Evolutionary conservation across 352 stramenopile genomes (phyloP), one percentile per base, ranked within the genome.

Genomic region (Globisporangium spinosum): DNA sequence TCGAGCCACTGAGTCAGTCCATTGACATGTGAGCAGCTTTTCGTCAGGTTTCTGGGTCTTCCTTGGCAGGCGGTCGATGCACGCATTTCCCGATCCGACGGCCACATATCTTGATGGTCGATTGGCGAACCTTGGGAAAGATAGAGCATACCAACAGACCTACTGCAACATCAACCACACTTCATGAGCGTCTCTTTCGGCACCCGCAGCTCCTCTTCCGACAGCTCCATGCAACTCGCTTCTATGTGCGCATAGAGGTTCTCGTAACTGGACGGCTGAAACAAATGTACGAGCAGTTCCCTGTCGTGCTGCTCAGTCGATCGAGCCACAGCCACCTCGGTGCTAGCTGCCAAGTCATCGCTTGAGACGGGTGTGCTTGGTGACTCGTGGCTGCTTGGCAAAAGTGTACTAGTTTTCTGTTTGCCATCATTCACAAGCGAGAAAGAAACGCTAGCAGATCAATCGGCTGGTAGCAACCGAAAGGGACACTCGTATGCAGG

Each of bases 101-200:
- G 40, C 40, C 40, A 49, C 17, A 49, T n/a, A 4, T 22, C 40
- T 49, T 49, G 40, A 22, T 49, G 40, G 15, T 49, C 40, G 23
- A 22, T 58, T 58, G 13, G 12, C 17, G 51, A 58, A 27, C 17
- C 51, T 1, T 29, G 17, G 13, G 29, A 20, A 12, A 34, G 20
- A 35, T 5, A 35, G 53, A 9, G 20, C 3, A 15, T 12, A 35
- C 57, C 34, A n/a, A 17, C 12, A 34, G n/a, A 29, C 32, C 38
- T 54, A 7, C 29, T 32, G 29, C 40, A 22, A 49, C 40, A 4
- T 49, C 40, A 65, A 20, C 59, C 49, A 12, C 10, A 62, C 32
- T 62, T 58, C 65, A 58, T n/a, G 9, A 80, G 64, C n/a, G 74
- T 75, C 20, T 76, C 69, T 5, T 72, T 58, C 9, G 78, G 62